phyloP scores from a whole-genome alignment of 352 stramenopile genomes.

The Poterioochromonas sp. region DNA sequence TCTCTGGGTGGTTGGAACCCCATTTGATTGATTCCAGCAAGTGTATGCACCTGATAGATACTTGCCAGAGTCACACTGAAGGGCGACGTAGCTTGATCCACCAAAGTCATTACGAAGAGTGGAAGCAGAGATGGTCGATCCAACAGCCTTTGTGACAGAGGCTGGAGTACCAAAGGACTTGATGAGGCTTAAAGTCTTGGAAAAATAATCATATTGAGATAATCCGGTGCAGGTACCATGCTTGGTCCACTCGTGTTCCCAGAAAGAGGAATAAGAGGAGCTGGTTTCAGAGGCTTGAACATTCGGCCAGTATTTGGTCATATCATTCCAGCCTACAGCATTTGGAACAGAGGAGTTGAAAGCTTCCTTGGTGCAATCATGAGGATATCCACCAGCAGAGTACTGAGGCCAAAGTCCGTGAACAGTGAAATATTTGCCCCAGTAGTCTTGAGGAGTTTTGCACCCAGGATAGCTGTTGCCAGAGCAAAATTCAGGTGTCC shows the following conservation, averaged over 20 bases:
- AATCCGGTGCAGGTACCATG: constrained; percentile 82
- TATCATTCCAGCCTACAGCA: constrained; percentile 57
- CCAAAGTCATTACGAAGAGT: constrained; percentile 41
- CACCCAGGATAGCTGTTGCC: constrained; percentile 63
- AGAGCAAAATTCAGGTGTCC: constrained; percentile 69
- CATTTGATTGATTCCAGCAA: constrained; percentile 39
- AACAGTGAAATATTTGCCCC: constrained; percentile 69
- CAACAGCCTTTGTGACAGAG: constrained; percentile 39
- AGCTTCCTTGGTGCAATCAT: constrained; percentile 58
- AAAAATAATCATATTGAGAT: constrained; percentile 68
- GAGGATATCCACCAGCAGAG: constrained; percentile 53
- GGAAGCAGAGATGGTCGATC: constrained; percentile 33
- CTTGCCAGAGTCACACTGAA: constrained; percentile 40
- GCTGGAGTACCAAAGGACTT: constrained; percentile 41
- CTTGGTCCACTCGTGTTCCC: constrained; percentile 82
- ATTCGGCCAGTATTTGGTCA: constrained; percentile 70
- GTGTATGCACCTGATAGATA: constrained; percentile 46
- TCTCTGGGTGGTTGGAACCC: constrained; percentile 39
- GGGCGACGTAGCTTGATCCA: constrained; percentile 11
- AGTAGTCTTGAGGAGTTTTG: constrained; percentile 55
- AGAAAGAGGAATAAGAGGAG: constrained; percentile 59
- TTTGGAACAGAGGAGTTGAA: constrained; percentile 61
- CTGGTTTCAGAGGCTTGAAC: constrained; percentile 54
- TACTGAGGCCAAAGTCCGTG: constrained; percentile 62
- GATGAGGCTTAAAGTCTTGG: constrained; percentile 61